Evolutionary conservation across 352 stramenopile genomes (phyloP).

Genomic region (Peronospora belbahrii): DNA sequence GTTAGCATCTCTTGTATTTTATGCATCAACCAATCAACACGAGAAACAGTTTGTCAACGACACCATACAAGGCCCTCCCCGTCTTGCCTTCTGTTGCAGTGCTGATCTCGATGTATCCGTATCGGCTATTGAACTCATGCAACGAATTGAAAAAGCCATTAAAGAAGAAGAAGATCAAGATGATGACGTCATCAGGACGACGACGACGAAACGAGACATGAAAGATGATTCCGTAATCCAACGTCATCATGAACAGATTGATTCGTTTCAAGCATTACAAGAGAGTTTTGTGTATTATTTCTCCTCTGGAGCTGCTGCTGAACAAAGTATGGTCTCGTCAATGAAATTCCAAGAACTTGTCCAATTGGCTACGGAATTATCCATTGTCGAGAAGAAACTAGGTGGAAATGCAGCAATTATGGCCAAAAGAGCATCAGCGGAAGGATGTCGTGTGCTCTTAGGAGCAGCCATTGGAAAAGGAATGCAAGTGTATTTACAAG

Average conservation of each 20-base stretch:
- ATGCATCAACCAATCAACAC: conserved; percentile 22
- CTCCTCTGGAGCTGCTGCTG: conserved; percentile 59
- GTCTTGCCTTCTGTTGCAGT: conserved; percentile 77
- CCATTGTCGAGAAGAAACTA: conserved; percentile 54
- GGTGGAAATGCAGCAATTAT: conserved; percentile 77
- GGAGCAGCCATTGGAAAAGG: conserved; percentile 69
- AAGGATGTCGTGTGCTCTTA: conserved; percentile 63
- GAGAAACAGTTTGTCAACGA: too few species aligned
- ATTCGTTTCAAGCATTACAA: conserved; percentile 47
- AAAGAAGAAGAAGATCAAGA: too few species aligned
- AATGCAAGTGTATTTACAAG: conserved; percentile 63
- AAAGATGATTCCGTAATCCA: conserved; percentile 38
- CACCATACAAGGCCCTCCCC: conserved; percentile 18
- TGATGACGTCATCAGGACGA: too few species aligned
- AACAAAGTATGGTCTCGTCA: conserved; percentile 76
- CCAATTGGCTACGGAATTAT: conserved; percentile 48
- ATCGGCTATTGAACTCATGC: conserved; percentile 66
- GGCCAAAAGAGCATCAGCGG: conserved; percentile 57
- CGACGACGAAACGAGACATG: too few species aligned
- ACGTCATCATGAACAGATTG: conserved; percentile 70
- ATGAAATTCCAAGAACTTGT: conserved; percentile 74
- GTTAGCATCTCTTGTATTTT: conserved; percentile 55
- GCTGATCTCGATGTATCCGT: conserved; percentile 76
- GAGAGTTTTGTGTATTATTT: conserved; percentile 85
- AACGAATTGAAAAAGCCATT: conserved; percentile 38